Conservation (phyloP, 2,329 filamentous ascomycete species). For the Gaeumannomyces tritici region DNA sequence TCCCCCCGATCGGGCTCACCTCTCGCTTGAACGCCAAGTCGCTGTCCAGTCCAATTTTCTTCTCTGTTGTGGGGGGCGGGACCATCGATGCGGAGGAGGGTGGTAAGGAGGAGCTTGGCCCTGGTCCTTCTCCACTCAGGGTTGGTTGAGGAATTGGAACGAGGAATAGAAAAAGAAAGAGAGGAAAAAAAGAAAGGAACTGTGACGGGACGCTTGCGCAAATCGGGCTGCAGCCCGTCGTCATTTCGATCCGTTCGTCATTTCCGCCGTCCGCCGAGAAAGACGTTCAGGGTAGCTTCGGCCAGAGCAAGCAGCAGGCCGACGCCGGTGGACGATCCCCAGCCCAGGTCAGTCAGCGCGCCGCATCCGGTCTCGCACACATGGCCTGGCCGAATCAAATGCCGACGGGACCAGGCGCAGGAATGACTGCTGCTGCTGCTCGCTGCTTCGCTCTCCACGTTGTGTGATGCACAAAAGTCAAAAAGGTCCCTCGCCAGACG, state of each 20-base stretch:
- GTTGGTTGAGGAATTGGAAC: not conserved
- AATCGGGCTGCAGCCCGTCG: not conserved
- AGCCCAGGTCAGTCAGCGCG: too few species aligned
- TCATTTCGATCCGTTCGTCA: not conserved
- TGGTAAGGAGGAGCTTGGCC: not conserved
- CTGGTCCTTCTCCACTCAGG: not conserved
- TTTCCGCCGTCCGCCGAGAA: not conserved
- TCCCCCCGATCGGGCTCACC: not conserved
- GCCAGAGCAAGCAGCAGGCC: not conserved
- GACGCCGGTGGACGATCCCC: not conserved
- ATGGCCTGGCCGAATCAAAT: not conserved
- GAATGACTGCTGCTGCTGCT: not conserved
- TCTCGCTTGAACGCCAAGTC: not conserved
- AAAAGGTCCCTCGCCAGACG: not conserved
- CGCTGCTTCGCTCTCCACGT: too few species aligned
- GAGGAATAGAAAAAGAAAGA: not conserved
- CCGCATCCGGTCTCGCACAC: not conserved
- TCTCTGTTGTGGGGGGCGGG: not conserved
- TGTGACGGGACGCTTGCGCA: not conserved
- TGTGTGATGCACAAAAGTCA: not conserved
- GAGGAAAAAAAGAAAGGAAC: not conserved
- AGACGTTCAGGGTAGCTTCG: not conserved
- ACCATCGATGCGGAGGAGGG: not conserved
- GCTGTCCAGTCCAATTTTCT: not conserved
- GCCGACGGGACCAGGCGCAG: not conserved